Evolutionary conservation across 768 basidiomycete genomes (phyloP).

Genomic region (Nevesoporus exiguus): DNA sequence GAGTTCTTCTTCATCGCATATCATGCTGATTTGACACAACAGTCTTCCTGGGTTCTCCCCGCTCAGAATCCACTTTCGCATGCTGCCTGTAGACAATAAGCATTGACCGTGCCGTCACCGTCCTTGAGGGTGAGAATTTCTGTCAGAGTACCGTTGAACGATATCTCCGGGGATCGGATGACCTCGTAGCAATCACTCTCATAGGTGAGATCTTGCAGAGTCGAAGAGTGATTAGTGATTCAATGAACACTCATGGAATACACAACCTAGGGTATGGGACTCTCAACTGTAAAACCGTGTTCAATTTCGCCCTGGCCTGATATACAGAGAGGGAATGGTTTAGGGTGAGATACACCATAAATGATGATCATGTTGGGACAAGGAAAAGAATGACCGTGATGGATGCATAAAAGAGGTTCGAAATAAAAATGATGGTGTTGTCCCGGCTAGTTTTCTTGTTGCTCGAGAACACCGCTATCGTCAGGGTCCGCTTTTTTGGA

Average conservation of each 20-base stretch:
- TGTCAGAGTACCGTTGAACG: no score
- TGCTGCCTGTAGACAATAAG: no score
- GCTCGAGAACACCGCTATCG: neutral
- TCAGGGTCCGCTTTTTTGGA: conserved; percentile 2
- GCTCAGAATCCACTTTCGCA: no score
- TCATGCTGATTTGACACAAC: no score
- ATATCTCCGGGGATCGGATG: no score
- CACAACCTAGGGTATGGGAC: neutral
- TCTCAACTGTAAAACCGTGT: neutral
- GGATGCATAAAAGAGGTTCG: conserved; percentile 1
- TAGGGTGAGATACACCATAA: conserved; percentile 16
- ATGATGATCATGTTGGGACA: neutral
- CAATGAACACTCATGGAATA: neutral
- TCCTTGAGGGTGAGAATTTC: no score
- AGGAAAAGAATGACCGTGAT: neutral
- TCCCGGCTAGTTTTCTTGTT: conserved; percentile 3
- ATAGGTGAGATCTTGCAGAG: no score
- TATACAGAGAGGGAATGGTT: conserved; percentile 16
- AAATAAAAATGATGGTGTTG: conserved; percentile 1
- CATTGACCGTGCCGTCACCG: no score
- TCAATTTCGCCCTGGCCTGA: conserved; percentile 8
- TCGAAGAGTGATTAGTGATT: no score
- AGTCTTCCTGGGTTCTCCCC: no score
- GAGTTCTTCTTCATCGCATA: no score
- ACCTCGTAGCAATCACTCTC: no score